Conservation (phyloP, 331 rosid species). For the Quercus phellos region DNA sequence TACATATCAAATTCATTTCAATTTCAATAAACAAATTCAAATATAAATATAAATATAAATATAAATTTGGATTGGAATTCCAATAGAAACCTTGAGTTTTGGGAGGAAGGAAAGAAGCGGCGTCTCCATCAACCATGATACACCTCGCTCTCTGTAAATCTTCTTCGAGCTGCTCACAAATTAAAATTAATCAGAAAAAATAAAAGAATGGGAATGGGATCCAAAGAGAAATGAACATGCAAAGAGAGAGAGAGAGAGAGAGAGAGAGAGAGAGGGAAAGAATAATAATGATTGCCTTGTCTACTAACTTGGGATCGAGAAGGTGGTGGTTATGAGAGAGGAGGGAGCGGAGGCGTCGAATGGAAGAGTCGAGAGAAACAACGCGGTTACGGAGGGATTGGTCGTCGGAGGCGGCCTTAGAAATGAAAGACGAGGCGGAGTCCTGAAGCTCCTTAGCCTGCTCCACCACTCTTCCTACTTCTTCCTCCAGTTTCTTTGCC, state of each 20-base stretch:
- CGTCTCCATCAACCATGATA: conserved; percentile 74
- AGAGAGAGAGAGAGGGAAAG: not conserved
- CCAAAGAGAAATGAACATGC: not conserved
- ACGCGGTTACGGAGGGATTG: conserved; percentile 75
- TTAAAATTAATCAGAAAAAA: not conserved
- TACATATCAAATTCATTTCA: conserved; percentile 10
- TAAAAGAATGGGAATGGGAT: not conserved
- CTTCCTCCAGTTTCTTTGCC: conserved; percentile 42
- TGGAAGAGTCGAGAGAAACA: conserved; percentile 49
- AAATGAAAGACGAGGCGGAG: conserved; percentile 46
- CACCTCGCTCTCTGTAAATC: conserved; percentile 79
- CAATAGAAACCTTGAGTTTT: conserved; percentile 38
- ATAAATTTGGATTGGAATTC: too few species aligned
- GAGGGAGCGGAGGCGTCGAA: conserved; percentile 61
- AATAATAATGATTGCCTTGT: conserved; percentile 39
- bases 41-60: too few species aligned
- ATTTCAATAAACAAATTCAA: too few species aligned
- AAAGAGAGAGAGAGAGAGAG: not conserved
- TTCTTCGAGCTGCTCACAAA: conserved; percentile 55
- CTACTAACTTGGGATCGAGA: conserved; percentile 47
- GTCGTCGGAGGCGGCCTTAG: conserved; percentile 43
- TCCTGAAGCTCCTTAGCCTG: conserved; percentile 77
- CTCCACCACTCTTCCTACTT: conserved; percentile 53
- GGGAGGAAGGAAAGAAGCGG: conserved; percentile 73
- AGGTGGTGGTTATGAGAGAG: conserved; percentile 39